Conservation (phyloP, 1,139 yeast genomes). For the Arxiozyma bovina region DNA sequence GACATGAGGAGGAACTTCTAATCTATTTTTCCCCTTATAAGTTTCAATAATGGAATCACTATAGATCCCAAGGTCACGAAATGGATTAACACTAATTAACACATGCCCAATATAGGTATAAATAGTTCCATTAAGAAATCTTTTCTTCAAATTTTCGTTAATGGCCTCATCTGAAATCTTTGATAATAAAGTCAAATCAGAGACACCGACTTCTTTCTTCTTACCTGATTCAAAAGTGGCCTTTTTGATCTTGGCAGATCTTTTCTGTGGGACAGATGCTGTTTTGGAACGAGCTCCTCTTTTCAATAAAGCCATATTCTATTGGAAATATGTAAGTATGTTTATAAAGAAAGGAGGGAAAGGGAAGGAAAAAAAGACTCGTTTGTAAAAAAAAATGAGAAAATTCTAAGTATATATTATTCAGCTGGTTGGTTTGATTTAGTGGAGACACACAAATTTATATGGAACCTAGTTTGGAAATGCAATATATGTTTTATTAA, state of each 20-base stretch:
- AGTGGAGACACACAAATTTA: background rate
- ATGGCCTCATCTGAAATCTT: constrained; percentile 88
- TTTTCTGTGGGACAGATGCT: constrained; percentile 43
- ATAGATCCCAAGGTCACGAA: constrained; percentile 91
- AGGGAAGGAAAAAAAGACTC: background rate
- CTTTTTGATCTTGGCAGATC: constrained; percentile 59
- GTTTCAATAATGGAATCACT: constrained; percentile 65
- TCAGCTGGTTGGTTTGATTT: background rate
- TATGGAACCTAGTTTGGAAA: background rate
- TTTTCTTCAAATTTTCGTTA: constrained; percentile 79
- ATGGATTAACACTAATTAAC: constrained; percentile 92
- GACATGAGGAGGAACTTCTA: constrained; percentile 98
- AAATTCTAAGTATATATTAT: no score
- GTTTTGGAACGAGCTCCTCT: constrained; percentile 61
- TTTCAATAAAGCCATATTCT: constrained; percentile 62
- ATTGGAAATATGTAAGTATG: background rate
- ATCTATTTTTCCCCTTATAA: constrained; percentile 83
- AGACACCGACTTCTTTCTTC: constrained; percentile 94
- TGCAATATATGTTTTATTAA: no score
- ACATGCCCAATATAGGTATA: constrained; percentile 86
- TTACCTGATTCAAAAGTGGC: constrained; percentile 85
- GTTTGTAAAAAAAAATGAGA: background rate
- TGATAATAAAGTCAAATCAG: constrained; percentile 82
- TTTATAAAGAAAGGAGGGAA: background rate
- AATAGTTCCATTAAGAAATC: constrained; percentile 83